phyloP scores from a whole-genome alignment of 1,284 basidiomycete species.

The Ustilago vetiveriae region DNA sequence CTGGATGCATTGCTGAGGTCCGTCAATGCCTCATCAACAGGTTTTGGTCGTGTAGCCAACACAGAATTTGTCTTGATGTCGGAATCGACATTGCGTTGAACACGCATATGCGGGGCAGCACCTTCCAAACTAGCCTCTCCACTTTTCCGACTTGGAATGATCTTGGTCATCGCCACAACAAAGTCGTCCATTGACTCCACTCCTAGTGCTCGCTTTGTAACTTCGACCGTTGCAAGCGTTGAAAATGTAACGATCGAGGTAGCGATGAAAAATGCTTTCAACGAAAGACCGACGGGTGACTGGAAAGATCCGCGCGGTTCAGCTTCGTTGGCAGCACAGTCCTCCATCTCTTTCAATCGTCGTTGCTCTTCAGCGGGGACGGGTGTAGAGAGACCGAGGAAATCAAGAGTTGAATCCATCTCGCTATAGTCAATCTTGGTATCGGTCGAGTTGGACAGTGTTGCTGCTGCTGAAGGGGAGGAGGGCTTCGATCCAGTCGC shows the following conservation, averaged over 20 bases:
- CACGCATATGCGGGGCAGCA: constrained; percentile 37
- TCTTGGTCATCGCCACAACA: constrained; percentile 37
- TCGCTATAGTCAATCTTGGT: constrained; percentile 42
- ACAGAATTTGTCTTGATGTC: background rate
- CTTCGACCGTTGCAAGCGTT: constrained; percentile 23
- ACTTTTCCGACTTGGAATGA: constrained; percentile 22
- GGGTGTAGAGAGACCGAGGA: constrained; percentile 36
- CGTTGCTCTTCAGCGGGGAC: constrained; percentile 30
- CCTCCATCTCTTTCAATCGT: constrained; percentile 17
- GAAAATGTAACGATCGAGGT: constrained; percentile 32
- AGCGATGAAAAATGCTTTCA: constrained; percentile 48
- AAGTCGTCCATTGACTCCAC: constrained; percentile 49
- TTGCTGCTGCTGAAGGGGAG: constrained; percentile 1
- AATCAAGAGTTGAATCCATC: constrained; percentile 48
- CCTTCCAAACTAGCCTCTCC: constrained; percentile 15
- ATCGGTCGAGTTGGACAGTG: constrained; percentile 7
- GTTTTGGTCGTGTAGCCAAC: constrained; percentile 11
- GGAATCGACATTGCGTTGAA: too few species aligned
- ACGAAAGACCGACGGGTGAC: constrained; percentile 39
- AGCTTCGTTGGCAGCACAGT: background rate
- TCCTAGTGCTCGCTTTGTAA: constrained; percentile 21
- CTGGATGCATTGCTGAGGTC: constrained; percentile 36
- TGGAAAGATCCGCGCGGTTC: constrained; percentile 23
- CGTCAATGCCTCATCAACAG: constrained; percentile 29
- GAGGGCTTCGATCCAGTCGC: background rate